Base-by-base conservation (phyloP, 169 alveolate genomes). In the Plasmodium coatneyi region DNA sequence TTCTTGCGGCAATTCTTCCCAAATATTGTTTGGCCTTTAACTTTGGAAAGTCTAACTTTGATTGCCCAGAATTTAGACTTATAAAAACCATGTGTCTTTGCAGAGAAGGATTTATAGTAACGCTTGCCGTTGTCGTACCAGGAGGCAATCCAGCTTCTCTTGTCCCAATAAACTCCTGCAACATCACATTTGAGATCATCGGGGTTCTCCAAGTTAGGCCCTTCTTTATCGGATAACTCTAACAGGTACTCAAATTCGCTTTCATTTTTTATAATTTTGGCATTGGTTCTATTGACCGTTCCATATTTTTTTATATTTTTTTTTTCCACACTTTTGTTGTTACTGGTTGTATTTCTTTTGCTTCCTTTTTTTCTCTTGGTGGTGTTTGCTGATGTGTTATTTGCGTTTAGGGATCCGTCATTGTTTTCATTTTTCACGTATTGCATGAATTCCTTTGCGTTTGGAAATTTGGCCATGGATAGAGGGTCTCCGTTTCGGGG, bases 81-180 rank as follows among this genome's bases (percentile, higher is more conserved):
- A 90, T 96, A 96, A 71, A 97, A 97, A 3, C 98, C 98, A 91
- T 97, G 98, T 70, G 97, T 94, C 82, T 94, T 95, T 14, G 98
- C 98, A 5, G 98, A 95, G 80, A 96, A 97, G 0, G 98, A 96
- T 71, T 95, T 96, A 82, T 97, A 97, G 87, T 92, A 95, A 14
- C 98, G 83, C 60, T 89, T 93, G 0, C 98, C 98, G 56, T 95
- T 95, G 16, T 93, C 96, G 80, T 97, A 97, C 98, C 98, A 97
- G 3, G 98, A 97, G 6, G 98, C 98, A 52, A 97, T 97, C 98
- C 98, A 97, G 36, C 98, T 96, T 43, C 98, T 93, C 81, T 96
- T 97, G 94, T 96, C 98, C 98, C 98, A 97, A 87, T 97, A 97
- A 1, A 97, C 98, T 1, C 98, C 98, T 4, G 98, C 97, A 34